Conservation (phyloP, 1,284 basidiomycete genomes). For the Peniophora sp. region DNA sequence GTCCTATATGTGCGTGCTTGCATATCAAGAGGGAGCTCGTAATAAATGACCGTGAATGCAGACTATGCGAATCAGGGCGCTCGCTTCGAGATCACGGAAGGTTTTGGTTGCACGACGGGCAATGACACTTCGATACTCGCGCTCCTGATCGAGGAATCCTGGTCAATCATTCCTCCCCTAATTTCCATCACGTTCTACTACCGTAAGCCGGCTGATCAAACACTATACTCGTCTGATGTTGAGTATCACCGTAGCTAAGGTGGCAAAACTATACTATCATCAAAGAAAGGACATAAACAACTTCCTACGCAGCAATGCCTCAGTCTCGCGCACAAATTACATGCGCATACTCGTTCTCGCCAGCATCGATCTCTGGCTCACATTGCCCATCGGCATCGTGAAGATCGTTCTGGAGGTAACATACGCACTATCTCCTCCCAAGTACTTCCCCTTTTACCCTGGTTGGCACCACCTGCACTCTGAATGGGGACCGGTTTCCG, state of each 20-base stretch:
- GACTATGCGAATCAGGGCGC: neutral
- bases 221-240: neutral
- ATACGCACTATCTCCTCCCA: too few species aligned
- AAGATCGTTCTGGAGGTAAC: neutral
- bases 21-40: neutral
- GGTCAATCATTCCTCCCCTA: neutral
- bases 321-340: neutral
- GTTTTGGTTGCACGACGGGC: neutral
- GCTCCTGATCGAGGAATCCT: neutral
- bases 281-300: neutral
- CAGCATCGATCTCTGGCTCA: neutral
- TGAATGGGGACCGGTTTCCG: neutral
- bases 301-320: neutral
- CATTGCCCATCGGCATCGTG: neutral
- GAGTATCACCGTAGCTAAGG: neutral
- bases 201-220: neutral
- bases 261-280: neutral
- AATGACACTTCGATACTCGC: neutral
- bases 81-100: neutral
- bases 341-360: neutral
- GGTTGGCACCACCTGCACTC: neutral
- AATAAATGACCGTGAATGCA: neutral
- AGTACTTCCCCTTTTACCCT: neutral
- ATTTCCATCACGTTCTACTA: neutral
- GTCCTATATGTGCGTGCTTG: neutral